A percentile compares a stretch with the other conserved stretches of the same genome.
These are phyloP conservation scores for Debaryomycetaceae sp. DNA, from an alignment of 1,139 yeast genomes.

Conservation along the genomic window DNA sequence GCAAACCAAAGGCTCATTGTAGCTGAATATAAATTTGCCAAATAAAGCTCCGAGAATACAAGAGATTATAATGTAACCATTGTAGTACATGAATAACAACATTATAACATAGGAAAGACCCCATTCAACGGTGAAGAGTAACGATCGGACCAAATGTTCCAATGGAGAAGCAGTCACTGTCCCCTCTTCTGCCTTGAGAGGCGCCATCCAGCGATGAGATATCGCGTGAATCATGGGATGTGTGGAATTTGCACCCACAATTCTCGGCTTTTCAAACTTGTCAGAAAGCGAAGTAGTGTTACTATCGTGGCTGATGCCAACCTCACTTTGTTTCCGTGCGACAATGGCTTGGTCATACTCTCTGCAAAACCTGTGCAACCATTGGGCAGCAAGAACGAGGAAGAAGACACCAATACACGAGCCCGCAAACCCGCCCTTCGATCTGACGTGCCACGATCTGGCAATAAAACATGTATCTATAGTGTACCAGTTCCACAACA, in stretches of 20 bases:
- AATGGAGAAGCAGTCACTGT: slow-evolving; percentile 31
- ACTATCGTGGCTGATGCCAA: neutral
- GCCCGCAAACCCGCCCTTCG: slow-evolving; percentile 64
- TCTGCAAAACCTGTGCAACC: slow-evolving; percentile 53
- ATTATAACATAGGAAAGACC: slow-evolving; percentile 62
- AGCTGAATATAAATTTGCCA: slow-evolving; percentile 52
- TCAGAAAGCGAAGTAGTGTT: neutral
- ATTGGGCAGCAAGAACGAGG: slow-evolving; percentile 53
- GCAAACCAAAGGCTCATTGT: slow-evolving; percentile 21
- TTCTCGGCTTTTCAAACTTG: neutral
- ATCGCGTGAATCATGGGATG: slow-evolving; percentile 27
- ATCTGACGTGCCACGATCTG: slow-evolving; percentile 60
- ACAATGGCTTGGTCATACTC: slow-evolving; percentile 42
- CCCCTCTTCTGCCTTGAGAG: slow-evolving; percentile 8
- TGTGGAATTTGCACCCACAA: neutral
- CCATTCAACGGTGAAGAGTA: slow-evolving; percentile 55
- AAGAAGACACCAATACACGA: slow-evolving; percentile 64
- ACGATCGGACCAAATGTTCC: slow-evolving; percentile 49
- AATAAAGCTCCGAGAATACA: slow-evolving; percentile 61
- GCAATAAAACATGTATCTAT: slow-evolving; percentile 63
- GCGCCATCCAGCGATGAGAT: slow-evolving; percentile 41
- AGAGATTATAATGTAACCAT: slow-evolving; percentile 62
- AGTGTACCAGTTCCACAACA: slow-evolving; percentile 47
- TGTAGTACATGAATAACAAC: slow-evolving; percentile 72
- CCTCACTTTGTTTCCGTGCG: neutral